These are phyloP conservation scores for Apiotrichum mycotoxinovorans DNA, from an alignment of 1,284 basidiomycete genomes.

Conservation along the genomic window DNA sequence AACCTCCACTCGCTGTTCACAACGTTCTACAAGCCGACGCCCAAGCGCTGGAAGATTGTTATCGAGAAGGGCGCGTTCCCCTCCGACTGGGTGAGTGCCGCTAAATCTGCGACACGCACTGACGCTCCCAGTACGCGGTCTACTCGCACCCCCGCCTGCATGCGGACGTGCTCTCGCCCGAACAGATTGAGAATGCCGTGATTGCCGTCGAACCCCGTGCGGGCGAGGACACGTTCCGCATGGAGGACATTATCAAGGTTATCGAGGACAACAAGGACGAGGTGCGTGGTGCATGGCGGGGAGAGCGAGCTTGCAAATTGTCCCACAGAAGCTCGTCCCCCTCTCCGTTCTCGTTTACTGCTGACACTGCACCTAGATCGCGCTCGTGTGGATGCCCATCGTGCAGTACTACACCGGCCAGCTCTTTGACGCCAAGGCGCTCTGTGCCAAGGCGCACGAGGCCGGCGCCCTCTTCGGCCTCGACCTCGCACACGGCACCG, in stretches of 20 bases:
- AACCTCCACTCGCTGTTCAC: conserved; percentile 94
- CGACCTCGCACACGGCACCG: conserved; percentile 93
- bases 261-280: conserved; percentile 67
- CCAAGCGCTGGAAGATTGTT: conserved; percentile 81
- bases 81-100: conserved; percentile 73
- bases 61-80: conserved; percentile 94
- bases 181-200: conserved; percentile 58
- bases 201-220: conserved; percentile 73
- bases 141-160: conserved; percentile 78
- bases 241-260: conserved; percentile 77
- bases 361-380: conserved; percentile 56
- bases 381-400: conserved; percentile 83
- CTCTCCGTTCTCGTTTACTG: background rate
- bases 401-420: conserved; percentile 99
- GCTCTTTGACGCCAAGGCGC: conserved; percentile 77
- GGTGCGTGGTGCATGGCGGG: conserved; percentile 22
- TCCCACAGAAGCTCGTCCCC: no score
- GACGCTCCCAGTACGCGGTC: conserved; percentile 74
- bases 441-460: conserved; percentile 78
- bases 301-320: no score
- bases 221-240: conserved; percentile 82
- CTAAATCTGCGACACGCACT: background rate
- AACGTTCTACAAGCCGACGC: conserved; percentile 86
- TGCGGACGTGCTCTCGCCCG: conserved; percentile 64
- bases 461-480: conserved; percentile 84